phyloP scores from a whole-genome alignment of 495 filamentous ascomycete genomes.

The Podospora comata region DNA sequence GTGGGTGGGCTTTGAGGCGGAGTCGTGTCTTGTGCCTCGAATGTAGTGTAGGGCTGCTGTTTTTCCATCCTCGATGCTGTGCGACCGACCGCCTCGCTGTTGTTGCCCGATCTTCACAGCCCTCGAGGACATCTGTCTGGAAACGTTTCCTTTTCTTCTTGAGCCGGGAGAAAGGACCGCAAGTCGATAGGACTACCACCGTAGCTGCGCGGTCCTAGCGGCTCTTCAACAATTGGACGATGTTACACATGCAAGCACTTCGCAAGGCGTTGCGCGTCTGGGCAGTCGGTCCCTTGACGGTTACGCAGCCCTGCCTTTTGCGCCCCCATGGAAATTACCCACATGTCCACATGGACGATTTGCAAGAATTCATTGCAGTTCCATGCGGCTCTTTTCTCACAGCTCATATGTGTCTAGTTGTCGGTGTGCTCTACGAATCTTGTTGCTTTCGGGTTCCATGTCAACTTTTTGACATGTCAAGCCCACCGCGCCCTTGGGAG shows the following conservation, averaged over 20 bases:
- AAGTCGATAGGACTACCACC: background rate
- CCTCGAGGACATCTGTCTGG: background rate
- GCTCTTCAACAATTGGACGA: constrained; percentile 6
- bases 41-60: background rate
- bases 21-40: background rate
- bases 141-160: constrained; percentile 4
- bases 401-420: background rate
- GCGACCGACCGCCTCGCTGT: background rate
- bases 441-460: background rate
- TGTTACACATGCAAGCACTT: constrained; percentile 2
- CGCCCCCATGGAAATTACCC: constrained; percentile 9
- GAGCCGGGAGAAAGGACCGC: constrained; percentile 6
- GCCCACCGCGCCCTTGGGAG: constrained; percentile 19
- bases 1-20: background rate
- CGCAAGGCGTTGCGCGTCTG: constrained; percentile 27
- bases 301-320: constrained; percentile 6
- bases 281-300: background rate
- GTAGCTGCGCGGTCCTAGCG: background rate
- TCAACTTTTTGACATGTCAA: constrained; percentile 9
- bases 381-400: background rate
- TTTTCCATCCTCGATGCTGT: background rate
- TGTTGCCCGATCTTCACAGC: background rate
- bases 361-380: background rate
- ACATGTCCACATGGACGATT: background rate
- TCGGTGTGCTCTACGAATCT: constrained; percentile 12